Evolutionary conservation across 2,329 filamentous ascomycete species (phyloP).

Genomic region (Aspergillus clavatus): DNA sequence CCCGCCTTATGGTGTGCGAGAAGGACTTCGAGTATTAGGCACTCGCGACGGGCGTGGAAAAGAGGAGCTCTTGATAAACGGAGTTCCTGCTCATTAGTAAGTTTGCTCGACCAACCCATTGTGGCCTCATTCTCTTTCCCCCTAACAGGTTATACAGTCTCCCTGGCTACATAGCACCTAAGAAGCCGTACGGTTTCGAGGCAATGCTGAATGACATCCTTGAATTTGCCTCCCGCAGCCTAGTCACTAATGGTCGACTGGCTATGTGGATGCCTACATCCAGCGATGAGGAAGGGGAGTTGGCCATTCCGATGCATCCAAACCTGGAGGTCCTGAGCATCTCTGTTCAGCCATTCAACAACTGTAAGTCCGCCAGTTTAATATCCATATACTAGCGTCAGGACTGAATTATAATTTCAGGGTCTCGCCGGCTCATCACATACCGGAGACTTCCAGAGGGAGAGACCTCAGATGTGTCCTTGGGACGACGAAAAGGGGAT

Average conservation of each 20-base stretch:
- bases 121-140: slow-evolving; percentile 1
- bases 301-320: slow-evolving; percentile 71
- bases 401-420: slow-evolving; percentile 37
- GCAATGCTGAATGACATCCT: slow-evolving; percentile 89
- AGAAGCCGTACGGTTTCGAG: slow-evolving; percentile 85
- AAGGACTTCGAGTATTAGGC: slow-evolving; percentile 84
- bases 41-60: slow-evolving; percentile 56
- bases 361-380: slow-evolving; percentile 54
- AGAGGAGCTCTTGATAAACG: slow-evolving; percentile 61
- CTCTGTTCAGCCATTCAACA: slow-evolving; percentile 84
- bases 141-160: slow-evolving; percentile 43
- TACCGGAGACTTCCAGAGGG: slow-evolving; percentile 67
- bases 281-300: slow-evolving; percentile 70
- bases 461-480: slow-evolving; percentile 29
- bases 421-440: slow-evolving; percentile 84
- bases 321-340: slow-evolving; percentile 67
- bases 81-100: slow-evolving; percentile 64
- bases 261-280: slow-evolving; percentile 98
- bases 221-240: slow-evolving; percentile 67
- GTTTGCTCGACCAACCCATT: slow-evolving; percentile 22
- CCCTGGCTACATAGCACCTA: slow-evolving; percentile 74
- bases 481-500: slow-evolving; percentile 32
- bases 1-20: slow-evolving; percentile 90
- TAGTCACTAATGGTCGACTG: slow-evolving; percentile 74
- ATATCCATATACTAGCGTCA: neutral